phyloP scores from a whole-genome alignment of 768 basidiomycete genomes.

The Amanita muscaria region DNA sequence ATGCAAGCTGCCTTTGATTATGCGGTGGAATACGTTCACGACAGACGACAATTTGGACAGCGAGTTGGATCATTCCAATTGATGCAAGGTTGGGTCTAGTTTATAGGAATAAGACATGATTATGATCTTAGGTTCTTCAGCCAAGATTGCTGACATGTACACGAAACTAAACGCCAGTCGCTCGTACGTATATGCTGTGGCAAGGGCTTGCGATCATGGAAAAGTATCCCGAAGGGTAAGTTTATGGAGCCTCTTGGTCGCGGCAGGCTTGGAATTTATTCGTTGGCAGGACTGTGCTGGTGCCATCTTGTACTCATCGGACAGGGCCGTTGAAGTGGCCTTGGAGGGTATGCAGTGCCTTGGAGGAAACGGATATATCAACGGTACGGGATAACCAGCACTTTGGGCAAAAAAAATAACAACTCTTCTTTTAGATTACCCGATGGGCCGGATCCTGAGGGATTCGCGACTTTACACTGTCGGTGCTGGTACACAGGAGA shows the following conservation, averaged over 20 bases:
- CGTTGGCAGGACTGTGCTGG: constrained; percentile 80
- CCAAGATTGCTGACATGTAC: constrained; percentile 89
- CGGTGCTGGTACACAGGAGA: constrained; percentile 96
- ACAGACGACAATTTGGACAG: constrained; percentile 84
- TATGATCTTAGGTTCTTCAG: constrained; percentile 26
- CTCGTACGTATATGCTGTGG: constrained; percentile 90
- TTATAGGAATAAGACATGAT: constrained; percentile 7
- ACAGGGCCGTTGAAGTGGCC: constrained; percentile 85
- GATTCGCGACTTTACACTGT: constrained; percentile 88
- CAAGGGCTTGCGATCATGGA: constrained; percentile 76
- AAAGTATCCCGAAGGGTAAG: constrained; percentile 69
- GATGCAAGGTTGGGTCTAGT: constrained; percentile 67
- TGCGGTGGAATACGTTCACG: constrained; percentile 85
- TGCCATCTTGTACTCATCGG: constrained; percentile 88
- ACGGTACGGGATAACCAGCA: constrained; percentile 40
- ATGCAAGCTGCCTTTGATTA: constrained; percentile 93
- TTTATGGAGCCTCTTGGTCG: constrained; percentile 10
- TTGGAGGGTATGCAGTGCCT: constrained; percentile 89
- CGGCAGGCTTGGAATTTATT: not conserved
- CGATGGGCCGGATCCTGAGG: constrained; percentile 77
- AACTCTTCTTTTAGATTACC: constrained; percentile 57
- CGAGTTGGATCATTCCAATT: constrained; percentile 87
- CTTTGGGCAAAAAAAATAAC: not conserved
- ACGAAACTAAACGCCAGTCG: constrained; percentile 84
- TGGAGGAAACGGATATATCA: constrained; percentile 94